phyloP scores from a whole-genome alignment of 2,329 filamentous ascomycete genomes.

The Aspergillus ruber region DNA sequence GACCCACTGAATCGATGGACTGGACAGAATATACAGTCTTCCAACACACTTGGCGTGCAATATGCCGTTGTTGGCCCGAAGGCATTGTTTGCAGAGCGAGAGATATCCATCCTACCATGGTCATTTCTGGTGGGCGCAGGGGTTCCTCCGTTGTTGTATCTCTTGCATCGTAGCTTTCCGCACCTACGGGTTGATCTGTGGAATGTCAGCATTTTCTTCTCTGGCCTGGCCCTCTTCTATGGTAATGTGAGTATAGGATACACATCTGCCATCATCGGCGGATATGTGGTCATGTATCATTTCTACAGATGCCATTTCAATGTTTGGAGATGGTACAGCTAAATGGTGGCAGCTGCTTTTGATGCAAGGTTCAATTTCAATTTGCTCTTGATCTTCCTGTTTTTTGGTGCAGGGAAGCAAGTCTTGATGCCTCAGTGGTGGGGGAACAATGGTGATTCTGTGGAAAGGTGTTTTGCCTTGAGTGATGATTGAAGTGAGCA shows the following conservation, averaged over 20 bases:
- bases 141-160: constrained; percentile 36
- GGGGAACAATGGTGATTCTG: constrained; percentile 51
- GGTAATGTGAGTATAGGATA: constrained; percentile 58
- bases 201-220: constrained; percentile 60
- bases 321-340: constrained; percentile 56
- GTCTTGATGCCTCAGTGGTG: constrained; percentile 59
- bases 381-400: constrained; percentile 57
- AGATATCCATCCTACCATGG: constrained; percentile 25
- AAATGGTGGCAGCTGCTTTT: constrained; percentile 55
- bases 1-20: constrained; percentile 59
- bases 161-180: constrained; percentile 49
- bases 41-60: constrained; percentile 52
- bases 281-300: constrained; percentile 56
- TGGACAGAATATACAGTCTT: constrained; percentile 47
- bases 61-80: constrained; percentile 51
- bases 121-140: constrained; percentile 27
- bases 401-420: constrained; percentile 52
- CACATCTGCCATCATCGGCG: constrained; percentile 52
- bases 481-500: constrained; percentile 6
- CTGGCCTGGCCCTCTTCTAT: constrained; percentile 50
- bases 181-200: constrained; percentile 50
- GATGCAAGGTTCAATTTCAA: constrained; percentile 59
- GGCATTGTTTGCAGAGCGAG: constrained; percentile 20
- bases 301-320: constrained; percentile 51
- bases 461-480: constrained; percentile 55